phyloP scores from a whole-genome alignment of 2,329 filamentous ascomycete genomes.

The Xylariaceae sp. region DNA sequence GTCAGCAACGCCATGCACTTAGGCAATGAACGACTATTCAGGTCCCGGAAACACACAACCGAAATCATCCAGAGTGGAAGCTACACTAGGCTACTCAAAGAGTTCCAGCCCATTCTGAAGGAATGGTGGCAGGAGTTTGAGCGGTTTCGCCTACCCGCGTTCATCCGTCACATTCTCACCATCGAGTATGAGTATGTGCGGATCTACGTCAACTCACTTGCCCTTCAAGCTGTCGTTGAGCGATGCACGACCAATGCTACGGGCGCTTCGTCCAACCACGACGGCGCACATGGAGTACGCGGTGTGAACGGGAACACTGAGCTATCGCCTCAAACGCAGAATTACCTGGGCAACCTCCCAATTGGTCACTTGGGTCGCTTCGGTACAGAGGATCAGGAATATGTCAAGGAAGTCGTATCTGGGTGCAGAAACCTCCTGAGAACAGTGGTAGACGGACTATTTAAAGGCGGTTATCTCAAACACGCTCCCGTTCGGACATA shows the following conservation, averaged over 20 bases:
- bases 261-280: constrained; percentile 34
- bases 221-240: constrained; percentile 90
- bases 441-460: constrained; percentile 70
- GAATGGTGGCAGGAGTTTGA: constrained; percentile 82
- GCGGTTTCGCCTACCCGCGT: constrained; percentile 62
- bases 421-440: constrained; percentile 71
- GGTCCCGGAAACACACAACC: constrained; percentile 79
- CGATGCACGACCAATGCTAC: constrained; percentile 74
- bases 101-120: constrained; percentile 71
- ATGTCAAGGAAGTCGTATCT: constrained; percentile 70
- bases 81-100: constrained; percentile 74
- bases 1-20: constrained; percentile 90
- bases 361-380: constrained; percentile 60
- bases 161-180: constrained; percentile 69
- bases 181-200: constrained; percentile 96
- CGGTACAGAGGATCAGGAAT: constrained; percentile 63
- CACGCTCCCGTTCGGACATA: constrained; percentile 80
- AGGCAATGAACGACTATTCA: constrained; percentile 83
- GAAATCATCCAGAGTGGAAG: constrained; percentile 81
- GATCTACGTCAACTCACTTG: constrained; percentile 90
- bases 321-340: constrained; percentile 59
- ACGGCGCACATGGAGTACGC: constrained; percentile 34
- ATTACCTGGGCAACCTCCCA: constrained; percentile 59
- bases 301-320: constrained; percentile 37
- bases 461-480: constrained; percentile 70